Conservation (phyloP, 805 yeast species). For the Zygosaccharomyces siamensis region DNA sequence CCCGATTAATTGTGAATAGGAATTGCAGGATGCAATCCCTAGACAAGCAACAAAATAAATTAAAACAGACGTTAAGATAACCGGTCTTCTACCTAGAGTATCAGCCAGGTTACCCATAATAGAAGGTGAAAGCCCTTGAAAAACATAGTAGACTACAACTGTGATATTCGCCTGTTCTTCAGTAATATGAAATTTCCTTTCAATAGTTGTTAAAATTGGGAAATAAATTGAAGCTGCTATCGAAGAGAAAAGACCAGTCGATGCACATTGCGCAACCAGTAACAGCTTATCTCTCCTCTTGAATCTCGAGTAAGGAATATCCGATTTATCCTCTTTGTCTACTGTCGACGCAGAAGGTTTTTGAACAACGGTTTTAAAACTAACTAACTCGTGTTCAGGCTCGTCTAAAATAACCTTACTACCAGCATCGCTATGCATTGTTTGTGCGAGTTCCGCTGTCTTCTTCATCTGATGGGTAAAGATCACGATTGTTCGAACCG, state of each 20-base stretch:
- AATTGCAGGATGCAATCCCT: constrained; percentile 56
- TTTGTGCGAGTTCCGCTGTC: neutral
- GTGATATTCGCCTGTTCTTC: constrained; percentile 61
- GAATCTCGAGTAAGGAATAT: constrained; percentile 43
- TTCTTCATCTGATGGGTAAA: no score
- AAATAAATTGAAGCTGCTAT: constrained; percentile 74
- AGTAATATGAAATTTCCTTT: constrained; percentile 48
- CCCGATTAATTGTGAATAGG: constrained; percentile 57
- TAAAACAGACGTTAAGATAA: constrained; percentile 48
- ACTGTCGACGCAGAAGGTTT: neutral
- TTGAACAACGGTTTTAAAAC: neutral
- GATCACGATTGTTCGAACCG: no score
- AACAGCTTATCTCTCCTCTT: constrained; percentile 38
- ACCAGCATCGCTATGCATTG: neutral
- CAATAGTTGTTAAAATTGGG: constrained; percentile 64
- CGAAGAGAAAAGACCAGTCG: constrained; percentile 61
- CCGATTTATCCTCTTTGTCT: constrained; percentile 2
- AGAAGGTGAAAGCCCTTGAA: constrained; percentile 76
- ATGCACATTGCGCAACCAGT: constrained; percentile 40
- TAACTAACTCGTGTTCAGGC: neutral
- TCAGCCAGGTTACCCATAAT: constrained; percentile 68
- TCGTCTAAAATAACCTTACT: neutral
- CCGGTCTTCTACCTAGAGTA: constrained; percentile 64
- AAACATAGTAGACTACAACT: constrained; percentile 67
- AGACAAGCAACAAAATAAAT: constrained; percentile 58